These are phyloP conservation scores for Cytospora mali DNA, from an alignment of 2,329 filamentous ascomycete species.

Conservation along the genomic window DNA sequence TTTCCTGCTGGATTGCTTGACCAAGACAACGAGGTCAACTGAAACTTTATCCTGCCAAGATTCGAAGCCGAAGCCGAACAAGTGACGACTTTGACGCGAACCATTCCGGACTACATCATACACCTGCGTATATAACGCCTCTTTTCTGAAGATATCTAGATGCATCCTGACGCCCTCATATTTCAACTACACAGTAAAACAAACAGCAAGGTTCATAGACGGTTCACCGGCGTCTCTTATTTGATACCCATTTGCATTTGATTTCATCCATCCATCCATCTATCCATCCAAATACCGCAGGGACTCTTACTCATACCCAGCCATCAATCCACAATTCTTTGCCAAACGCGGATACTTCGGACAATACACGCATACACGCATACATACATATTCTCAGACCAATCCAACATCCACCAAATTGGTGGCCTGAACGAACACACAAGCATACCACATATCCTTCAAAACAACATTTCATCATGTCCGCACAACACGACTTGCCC, in stretches of 20 bases:
- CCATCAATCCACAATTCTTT: neutral
- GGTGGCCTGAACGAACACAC: neutral
- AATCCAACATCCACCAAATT: neutral
- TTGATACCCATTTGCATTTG: slow-evolving; percentile 2
- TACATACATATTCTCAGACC: neutral
- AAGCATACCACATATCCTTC: neutral
- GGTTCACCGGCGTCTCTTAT: neutral
- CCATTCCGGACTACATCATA: slow-evolving; percentile 6
- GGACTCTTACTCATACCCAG: neutral
- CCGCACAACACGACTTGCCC: slow-evolving; percentile 38
- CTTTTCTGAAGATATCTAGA: neutral
- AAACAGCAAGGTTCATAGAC: neutral
- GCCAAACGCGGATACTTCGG: neutral
- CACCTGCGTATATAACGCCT: neutral
- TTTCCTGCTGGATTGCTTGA: slow-evolving; percentile 11
- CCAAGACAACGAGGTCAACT: neutral
- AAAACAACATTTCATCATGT: slow-evolving; percentile 7
- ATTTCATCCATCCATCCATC: neutral
- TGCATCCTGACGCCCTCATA: neutral
- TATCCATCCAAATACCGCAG: too few species aligned
- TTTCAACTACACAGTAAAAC: neutral
- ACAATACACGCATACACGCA: too few species aligned
- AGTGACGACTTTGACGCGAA: slow-evolving; percentile 18
- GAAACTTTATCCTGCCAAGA: slow-evolving; percentile 8
- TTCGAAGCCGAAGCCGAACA: neutral